Percentiles rank a stretch among this genome's conserved stretches.
phyloP scores from a whole-genome alignment of 345 rosid genomes.

The Gossypium herbaceum region DNA sequence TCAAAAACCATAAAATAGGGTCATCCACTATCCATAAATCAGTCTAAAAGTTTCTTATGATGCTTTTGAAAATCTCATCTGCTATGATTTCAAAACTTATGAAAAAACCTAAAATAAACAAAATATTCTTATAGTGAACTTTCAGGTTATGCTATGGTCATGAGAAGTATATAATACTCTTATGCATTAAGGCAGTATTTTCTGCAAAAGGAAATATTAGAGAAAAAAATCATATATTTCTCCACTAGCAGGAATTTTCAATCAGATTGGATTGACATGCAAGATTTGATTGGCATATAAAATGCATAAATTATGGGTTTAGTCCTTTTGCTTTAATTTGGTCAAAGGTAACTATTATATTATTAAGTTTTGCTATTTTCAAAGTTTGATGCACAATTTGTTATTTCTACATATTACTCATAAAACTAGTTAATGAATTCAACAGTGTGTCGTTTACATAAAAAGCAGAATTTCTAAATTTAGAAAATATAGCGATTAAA shows the following conservation, averaged over 20 bases:
- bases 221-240: not conserved
- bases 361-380: too few relatives aligned
- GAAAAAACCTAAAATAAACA: not conserved
- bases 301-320: too few relatives aligned
- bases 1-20: not conserved
- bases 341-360: too few relatives aligned
- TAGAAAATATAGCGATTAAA: too few relatives aligned
- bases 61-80: not conserved
- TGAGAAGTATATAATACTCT: not conserved
- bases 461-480: too few relatives aligned
- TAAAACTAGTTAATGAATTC: too few relatives aligned
- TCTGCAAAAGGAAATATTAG: not conserved
- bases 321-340: too few relatives aligned
- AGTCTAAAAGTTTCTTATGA: not conserved
- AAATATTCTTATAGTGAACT: not conserved
- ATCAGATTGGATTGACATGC: not conserved
- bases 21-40: conserved; percentile 2
- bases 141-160: not conserved
- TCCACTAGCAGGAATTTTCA: not conserved
- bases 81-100: conserved; percentile 9
- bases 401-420: too few relatives aligned
- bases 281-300: too few relatives aligned
- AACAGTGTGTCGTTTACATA: too few relatives aligned
- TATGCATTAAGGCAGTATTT: not conserved
- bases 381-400: too few relatives aligned